Base-by-base conservation (phyloP, 257 asterid genomes). In the Nemophila menziesii region DNA sequence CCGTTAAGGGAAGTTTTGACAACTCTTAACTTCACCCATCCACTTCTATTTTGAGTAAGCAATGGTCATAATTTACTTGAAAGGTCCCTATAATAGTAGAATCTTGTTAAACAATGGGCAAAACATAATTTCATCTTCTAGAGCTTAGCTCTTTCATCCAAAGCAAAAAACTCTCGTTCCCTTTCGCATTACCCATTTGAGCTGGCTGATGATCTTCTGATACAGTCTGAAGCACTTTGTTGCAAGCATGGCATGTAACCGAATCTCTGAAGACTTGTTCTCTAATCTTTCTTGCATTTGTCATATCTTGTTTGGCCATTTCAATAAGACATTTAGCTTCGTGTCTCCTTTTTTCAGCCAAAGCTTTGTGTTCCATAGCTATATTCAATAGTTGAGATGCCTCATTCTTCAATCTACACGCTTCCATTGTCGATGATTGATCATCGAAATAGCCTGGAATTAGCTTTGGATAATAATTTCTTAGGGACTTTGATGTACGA, bases 281-380 rank as follows among this genome's bases (percentile, higher is more conserved):
- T 51, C 47, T 62, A 22, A 68, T 68, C 21, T 39, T 57, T 26
- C 42, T 50, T 20, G 74, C 74, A 23, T 50, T 58, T 9, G 51
- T 46, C 70, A 68, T 63, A 9, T 68, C 74, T 22, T 53, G 57
- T 22, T 53, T 68, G 23, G 74, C 70, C 42, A 62, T 39, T 45
- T 64, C 74, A 43, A 62, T 51, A 55, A 68, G 38, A 33, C 51
- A 49, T 33, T 46, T 58, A 0, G 74, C 67, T 16, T 68, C 50
- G 33, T 58, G 54, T 38, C 66, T 54, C 50, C 46, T 68, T 52
- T 58, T 63, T 5, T 43, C 57, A 20, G 74, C 74, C 52, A 57
- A 18, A 34, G 65, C 52, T 19, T 57, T 62, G 24, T 61, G 56
- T 46, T 57, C 66, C 58, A 44, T 57, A 11, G 66, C 70, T 29